These are phyloP conservation scores for Solanum peruvianum DNA, from an alignment of 257 asterid species.

Conservation along the genomic window DNA sequence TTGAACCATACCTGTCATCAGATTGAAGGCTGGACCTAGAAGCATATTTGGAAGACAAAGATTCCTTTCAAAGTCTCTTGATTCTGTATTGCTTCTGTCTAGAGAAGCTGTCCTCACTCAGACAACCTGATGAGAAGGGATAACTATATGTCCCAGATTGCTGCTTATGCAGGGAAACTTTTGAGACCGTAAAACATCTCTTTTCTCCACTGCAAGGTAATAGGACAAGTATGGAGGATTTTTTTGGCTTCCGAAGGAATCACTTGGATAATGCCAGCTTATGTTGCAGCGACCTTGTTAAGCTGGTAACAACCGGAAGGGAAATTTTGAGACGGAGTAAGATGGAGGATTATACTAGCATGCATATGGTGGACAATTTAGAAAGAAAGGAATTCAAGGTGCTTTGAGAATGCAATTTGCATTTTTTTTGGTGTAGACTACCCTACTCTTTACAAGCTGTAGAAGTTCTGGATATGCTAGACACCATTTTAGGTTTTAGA, in stretches of 20 bases:
- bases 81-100: not conserved
- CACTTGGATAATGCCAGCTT: not conserved
- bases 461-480: not conserved
- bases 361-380: not conserved
- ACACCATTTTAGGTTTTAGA: not conserved
- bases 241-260: not conserved
- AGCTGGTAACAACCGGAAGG: not conserved
- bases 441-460: not conserved
- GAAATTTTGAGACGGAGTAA: not conserved
- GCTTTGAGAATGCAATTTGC: not conserved
- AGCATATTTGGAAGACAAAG: not conserved
- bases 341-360: not conserved
- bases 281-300: not conserved
- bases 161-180: not conserved
- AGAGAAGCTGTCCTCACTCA: not conserved
- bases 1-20: not conserved
- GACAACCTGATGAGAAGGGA: not conserved
- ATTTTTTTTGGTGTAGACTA: not conserved
- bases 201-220: not conserved
- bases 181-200: not conserved
- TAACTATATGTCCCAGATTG: not conserved
- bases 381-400: not conserved
- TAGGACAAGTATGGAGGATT: not conserved
- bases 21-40: not conserved
- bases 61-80: not conserved